phyloP scores from a whole-genome alignment of 2,329 filamentous ascomycete genomes.

The Periconia sp. region DNA sequence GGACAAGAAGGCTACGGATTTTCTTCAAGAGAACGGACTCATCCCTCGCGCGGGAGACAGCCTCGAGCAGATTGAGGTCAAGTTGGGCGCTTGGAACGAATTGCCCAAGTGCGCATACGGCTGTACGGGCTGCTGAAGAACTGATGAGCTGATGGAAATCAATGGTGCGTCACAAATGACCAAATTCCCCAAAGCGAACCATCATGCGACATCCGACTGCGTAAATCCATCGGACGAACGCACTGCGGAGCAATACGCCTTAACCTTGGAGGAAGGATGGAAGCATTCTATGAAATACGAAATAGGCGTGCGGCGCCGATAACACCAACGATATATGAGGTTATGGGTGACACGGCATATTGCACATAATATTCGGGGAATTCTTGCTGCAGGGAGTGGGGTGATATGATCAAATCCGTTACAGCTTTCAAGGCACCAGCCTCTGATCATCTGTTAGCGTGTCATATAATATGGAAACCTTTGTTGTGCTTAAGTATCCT shows the following conservation, averaged over 20 bases:
- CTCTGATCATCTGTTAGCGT: too few relatives aligned
- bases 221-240: too few relatives aligned
- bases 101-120: neutral
- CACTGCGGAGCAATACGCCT: too few relatives aligned
- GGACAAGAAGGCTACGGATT: neutral
- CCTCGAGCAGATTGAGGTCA: neutral
- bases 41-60: neutral
- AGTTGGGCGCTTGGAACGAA: neutral
- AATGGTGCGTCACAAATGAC: neutral
- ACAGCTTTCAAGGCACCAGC: too few relatives aligned
- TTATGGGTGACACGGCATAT: neutral
- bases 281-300: too few relatives aligned
- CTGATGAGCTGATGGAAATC: neutral
- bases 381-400: neutral
- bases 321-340: too few relatives aligned
- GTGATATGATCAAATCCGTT: too few relatives aligned
- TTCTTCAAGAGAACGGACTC: neutral
- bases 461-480: too few relatives aligned
- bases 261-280: too few relatives aligned
- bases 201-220: too few relatives aligned
- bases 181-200: neutral
- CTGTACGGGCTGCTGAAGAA: neutral
- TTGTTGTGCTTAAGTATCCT: too few relatives aligned
- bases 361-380: neutral
- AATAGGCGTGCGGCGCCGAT: too few relatives aligned